These are phyloP conservation scores for Trichosporon sp. DNA, from an alignment of 1,284 basidiomycete species.

Conservation along the genomic window DNA sequence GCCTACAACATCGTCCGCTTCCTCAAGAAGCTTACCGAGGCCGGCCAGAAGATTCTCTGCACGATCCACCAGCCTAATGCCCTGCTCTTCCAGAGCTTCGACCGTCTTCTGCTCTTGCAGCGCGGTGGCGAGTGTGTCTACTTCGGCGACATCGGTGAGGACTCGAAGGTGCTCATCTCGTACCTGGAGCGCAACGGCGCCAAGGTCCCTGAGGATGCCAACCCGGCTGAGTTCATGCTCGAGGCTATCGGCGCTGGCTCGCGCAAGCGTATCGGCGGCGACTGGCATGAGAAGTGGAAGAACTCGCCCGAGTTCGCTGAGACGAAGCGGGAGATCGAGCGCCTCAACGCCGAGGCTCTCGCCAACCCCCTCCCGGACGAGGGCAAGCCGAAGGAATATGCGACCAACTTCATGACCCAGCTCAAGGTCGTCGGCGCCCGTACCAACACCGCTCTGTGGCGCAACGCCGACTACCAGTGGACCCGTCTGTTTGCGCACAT, in stretches of 20 bases:
- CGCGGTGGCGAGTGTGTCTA: conserved; percentile 48
- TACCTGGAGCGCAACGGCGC: conserved; percentile 56
- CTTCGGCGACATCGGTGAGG: conserved; percentile 54
- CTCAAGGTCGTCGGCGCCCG: conserved; percentile 66
- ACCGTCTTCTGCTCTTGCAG: conserved; percentile 53
- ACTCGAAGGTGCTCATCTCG: conserved; percentile 52
- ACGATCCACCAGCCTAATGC: conserved; percentile 51
- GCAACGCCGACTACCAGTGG: conserved; percentile 64
- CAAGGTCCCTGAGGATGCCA: conserved; percentile 51
- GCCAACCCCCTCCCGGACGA: conserved; percentile 42
- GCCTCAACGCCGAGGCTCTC: conserved; percentile 50
- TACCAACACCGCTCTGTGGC: conserved; percentile 72
- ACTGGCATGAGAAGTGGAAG: conserved; percentile 73
- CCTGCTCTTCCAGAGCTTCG: conserved; percentile 55
- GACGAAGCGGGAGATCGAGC: conserved; percentile 46
- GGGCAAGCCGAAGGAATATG: conserved; percentile 31
- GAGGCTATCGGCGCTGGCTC: conserved; percentile 70
- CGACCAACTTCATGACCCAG: conserved; percentile 73
- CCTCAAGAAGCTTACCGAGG: conserved; percentile 55
- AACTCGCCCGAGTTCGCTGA: conserved; percentile 49
- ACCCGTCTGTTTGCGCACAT: conserved; percentile 72
- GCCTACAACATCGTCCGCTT: conserved; percentile 55
- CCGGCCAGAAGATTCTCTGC: conserved; percentile 58
- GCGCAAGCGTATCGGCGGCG: conserved; percentile 57
- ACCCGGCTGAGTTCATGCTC: conserved; percentile 53